phyloP scores from a whole-genome alignment of 1,139 yeast species.

The Saccharomyces hybrid region DNA sequence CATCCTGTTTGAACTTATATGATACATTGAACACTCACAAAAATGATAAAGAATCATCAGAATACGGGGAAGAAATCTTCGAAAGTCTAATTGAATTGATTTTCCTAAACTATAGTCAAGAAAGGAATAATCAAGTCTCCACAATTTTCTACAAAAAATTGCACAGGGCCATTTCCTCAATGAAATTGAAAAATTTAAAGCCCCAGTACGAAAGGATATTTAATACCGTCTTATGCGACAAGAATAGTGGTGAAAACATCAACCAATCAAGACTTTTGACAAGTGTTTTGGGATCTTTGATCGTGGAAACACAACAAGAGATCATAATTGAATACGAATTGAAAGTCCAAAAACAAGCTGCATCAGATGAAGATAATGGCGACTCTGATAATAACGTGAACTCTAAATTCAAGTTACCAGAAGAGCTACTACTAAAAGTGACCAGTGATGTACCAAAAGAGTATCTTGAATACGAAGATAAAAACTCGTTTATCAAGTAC shows the following conservation, averaged over 20 bases:
- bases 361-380: conserved; percentile 15
- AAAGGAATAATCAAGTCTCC: conserved; percentile 22
- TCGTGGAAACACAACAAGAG: conserved; percentile 43
- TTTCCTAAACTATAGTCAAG: conserved; percentile 16
- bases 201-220: conserved; percentile 19
- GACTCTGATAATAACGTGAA: conserved; percentile 10
- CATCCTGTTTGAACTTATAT: conserved; percentile 18
- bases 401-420: conserved; percentile 13
- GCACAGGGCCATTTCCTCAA: conserved; percentile 13
- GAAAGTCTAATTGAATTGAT: conserved; percentile 20
- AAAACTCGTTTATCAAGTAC: conserved; percentile 37
- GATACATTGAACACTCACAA: conserved; percentile 41
- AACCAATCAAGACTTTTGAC: conserved; percentile 36
- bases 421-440: conserved; percentile 12
- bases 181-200: conserved; percentile 11
- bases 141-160: conserved; percentile 21
- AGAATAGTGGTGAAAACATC: conserved; percentile 7
- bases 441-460: conserved; percentile 28
- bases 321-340: conserved; percentile 57
- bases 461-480: conserved; percentile 36
- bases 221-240: not conserved
- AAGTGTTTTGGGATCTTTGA: conserved; percentile 32
- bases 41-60: conserved; percentile 11
- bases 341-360: conserved; percentile 27
- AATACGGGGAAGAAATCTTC: conserved; percentile 15